Base-by-base conservation (phyloP, 179 eudicot species). In the Silene noctiflora region DNA sequence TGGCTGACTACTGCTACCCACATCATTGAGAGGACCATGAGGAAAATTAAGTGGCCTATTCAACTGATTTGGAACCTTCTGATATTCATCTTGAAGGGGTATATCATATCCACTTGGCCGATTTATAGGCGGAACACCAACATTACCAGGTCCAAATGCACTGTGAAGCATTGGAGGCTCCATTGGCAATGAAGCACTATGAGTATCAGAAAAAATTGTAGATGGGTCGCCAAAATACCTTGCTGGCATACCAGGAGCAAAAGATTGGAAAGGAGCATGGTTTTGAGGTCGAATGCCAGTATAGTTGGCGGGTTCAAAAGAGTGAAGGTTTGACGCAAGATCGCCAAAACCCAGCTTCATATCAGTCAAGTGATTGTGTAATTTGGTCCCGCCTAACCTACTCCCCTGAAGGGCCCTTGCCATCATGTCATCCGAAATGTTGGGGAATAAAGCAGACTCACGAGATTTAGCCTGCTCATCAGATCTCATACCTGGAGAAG, bases 341-440 rank as follows among this genome's bases (percentile, higher is more conserved):
- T 90, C 91, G 73, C 85, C 82, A 58, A 91, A 82, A 7, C 98
- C 96, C 87, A 95, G 78, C 78, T 91, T 91, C 88, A 95, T 93
- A 77, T 95, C 98, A n/a, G 98, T 91, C 67, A 93, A 77, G 77
- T 90, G 99, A 48, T 83, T 42, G 42, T 88, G 98, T 53, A 88
- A 90, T 19, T 84, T 85, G 22, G 88, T 86, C 51, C 88, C 94
- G 67, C 82, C 80, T 24, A 87, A 77, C 79, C 85, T 87, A 78
- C 86, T 86, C 62, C 91, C 91, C 33, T 91, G 96, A 74, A 90
- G 77, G 19, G 91, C 93, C 42, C 95, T 86, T 35, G 86, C 78
- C 91, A 93, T 85, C 91, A 95, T 91, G 71, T 84, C 99, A 67
- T 93, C 97, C 56, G 98, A 86, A 39, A 95, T 83, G 71, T 81